Percentiles rank a stretch among this genome's conserved stretches.
phyloP scores from a whole-genome alignment of 441 rosid species.

The Populus tomentosa region DNA sequence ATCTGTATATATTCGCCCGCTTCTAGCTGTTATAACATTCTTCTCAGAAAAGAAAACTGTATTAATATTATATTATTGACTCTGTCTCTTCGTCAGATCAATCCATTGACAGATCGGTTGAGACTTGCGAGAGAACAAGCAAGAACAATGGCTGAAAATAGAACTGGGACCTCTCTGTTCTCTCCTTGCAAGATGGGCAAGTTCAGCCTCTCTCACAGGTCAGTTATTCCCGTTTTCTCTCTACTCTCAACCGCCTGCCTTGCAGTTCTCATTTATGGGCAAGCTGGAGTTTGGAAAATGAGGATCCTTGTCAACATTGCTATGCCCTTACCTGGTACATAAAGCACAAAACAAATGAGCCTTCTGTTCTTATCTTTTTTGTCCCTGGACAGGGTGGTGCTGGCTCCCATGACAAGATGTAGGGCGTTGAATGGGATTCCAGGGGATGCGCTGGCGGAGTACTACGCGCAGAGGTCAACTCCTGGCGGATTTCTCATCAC shows the following conservation, averaged over 20 bases:
- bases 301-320: neutral
- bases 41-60: neutral
- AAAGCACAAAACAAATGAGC: neutral
- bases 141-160: neutral
- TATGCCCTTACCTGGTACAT: neutral
- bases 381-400: slow-evolving; percentile 56
- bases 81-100: neutral
- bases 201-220: neutral
- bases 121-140: neutral
- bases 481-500: slow-evolving; percentile 75
- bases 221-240: neutral
- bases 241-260: neutral
- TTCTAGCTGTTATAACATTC: neutral
- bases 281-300: neutral
- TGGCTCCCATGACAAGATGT: slow-evolving; percentile 93
- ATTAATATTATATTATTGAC: too few species aligned
- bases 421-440: slow-evolving; percentile 75
- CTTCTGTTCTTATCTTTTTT: too few species aligned
- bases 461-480: slow-evolving; percentile 81
- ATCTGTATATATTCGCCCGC: neutral
- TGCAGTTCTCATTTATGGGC: neutral
- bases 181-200: slow-evolving; percentile 14
- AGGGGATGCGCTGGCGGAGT: slow-evolving; percentile 49
- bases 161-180: slow-evolving; percentile 2
- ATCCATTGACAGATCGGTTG: neutral